Conservation (phyloP, 2,329 filamentous ascomycete genomes). For the Botrytis pseudocinerea region DNA sequence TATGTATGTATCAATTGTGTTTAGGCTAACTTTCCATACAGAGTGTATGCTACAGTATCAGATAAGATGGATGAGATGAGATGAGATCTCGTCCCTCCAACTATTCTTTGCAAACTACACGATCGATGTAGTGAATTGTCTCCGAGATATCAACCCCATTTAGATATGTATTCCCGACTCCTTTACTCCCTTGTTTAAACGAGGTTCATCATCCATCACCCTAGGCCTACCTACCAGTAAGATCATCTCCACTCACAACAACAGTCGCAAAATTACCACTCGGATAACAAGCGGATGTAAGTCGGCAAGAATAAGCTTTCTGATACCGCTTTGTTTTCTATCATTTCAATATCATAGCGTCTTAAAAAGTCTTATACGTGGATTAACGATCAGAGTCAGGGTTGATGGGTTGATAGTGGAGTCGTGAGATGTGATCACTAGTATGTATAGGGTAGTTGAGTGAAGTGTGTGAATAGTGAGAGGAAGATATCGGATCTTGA, state of each 20-base stretch:
- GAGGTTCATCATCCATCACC: not conserved
- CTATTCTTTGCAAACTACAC: too few species aligned
- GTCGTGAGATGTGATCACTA: not conserved
- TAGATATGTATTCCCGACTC: not conserved
- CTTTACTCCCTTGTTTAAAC: not conserved
- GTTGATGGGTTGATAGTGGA: not conserved
- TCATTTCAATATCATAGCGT: not conserved
- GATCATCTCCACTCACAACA: not conserved
- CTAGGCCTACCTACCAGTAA: not conserved
- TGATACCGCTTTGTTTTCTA: not conserved
- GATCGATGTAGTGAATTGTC: not conserved
- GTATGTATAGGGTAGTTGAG: not conserved
- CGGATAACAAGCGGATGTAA: slow-evolving; percentile 1
- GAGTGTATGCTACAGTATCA: not conserved
- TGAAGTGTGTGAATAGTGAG: not conserved
- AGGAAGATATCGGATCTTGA: not conserved
- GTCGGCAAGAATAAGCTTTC: not conserved
- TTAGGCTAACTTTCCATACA: not conserved
- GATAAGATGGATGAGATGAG: not conserved
- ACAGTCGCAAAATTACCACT: not conserved
- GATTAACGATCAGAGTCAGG: not conserved
- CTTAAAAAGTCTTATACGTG: not conserved
- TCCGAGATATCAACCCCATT: not conserved
- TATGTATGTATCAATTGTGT: too few species aligned
- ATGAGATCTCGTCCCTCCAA: not conserved